A percentile compares a stretch with the other conserved stretches of the same genome.
These are phyloP conservation scores for Iris macrosiphon DNA, from an alignment of 106 monocot genomes.

Conservation along the genomic window DNA sequence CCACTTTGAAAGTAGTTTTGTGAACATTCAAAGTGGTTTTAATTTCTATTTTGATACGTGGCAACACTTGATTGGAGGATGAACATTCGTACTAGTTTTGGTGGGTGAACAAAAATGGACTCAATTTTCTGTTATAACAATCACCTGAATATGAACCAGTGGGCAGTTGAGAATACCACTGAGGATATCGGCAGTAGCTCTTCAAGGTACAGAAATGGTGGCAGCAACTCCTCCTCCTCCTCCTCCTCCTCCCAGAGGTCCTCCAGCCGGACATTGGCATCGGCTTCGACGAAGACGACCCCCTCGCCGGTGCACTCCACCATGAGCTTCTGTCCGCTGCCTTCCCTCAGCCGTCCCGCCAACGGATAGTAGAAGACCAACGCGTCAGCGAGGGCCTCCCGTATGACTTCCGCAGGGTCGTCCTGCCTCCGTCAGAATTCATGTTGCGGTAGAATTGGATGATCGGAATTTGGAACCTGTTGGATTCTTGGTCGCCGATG, in stretches of 20 bases:
- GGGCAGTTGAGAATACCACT: slow-evolving; percentile 33
- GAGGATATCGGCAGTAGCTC: slow-evolving; percentile 36
- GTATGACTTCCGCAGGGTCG: slow-evolving; percentile 42
- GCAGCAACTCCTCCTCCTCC: slow-evolving; percentile 44
- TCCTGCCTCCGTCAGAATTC: neutral
- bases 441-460: slow-evolving; percentile 28
- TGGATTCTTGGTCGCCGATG: slow-evolving; percentile 39
- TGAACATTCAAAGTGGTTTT: too few species aligned
- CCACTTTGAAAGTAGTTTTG: too few species aligned
- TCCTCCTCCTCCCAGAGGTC: too few species aligned
- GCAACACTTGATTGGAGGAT: too few species aligned
- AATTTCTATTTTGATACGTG: too few species aligned
- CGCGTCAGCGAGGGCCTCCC: slow-evolving; percentile 32
- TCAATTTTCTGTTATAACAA: too few species aligned
- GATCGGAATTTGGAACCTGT: slow-evolving; percentile 29
- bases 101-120: too few species aligned
- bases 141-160: too few species aligned
- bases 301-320: slow-evolving; percentile 83
- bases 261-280: slow-evolving; percentile 45
- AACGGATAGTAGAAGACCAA: slow-evolving; percentile 72
- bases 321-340: slow-evolving; percentile 28
- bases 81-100: too few species aligned
- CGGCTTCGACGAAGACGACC: slow-evolving; percentile 66
- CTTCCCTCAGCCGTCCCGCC: slow-evolving; percentile 48
- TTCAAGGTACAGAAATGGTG: slow-evolving; percentile 50